phyloP scores from a whole-genome alignment of 805 yeast genomes.

The Alloascoidea hylecoeti region DNA sequence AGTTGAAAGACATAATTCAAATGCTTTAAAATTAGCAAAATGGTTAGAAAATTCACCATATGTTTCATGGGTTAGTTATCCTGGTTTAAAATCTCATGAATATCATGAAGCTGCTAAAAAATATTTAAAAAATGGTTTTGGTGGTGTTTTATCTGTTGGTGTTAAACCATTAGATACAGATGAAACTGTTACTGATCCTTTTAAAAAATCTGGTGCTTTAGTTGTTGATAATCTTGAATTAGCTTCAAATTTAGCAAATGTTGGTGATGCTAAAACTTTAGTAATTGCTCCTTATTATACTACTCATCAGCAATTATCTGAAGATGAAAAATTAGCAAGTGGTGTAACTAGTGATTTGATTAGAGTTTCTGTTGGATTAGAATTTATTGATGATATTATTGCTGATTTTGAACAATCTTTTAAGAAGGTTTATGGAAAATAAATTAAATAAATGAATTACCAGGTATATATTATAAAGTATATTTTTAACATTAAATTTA shows the following conservation, averaged over 20 bases:
- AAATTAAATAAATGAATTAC: constrained; percentile 1
- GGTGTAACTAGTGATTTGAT: constrained; percentile 86
- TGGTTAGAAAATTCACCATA: constrained; percentile 58
- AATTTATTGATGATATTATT: constrained; percentile 81
- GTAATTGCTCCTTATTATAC: constrained; percentile 95
- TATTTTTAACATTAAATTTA: too few relatives aligned
- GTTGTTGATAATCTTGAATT: constrained; percentile 76
- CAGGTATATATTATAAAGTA: too few relatives aligned
- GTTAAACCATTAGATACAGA: constrained; percentile 41
- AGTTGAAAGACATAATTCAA: constrained; percentile 81
- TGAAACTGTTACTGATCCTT: constrained; percentile 28
- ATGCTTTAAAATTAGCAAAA: constrained; percentile 69
- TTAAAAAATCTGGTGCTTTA: constrained; percentile 64
- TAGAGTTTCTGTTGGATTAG: constrained; percentile 86
- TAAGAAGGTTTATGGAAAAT: constrained; percentile 33
- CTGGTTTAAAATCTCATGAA: constrained; percentile 72
- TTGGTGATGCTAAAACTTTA: constrained; percentile 91
- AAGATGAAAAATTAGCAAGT: constrained; percentile 64
- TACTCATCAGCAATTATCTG: constrained; percentile 83
- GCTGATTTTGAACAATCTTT: constrained; percentile 83
- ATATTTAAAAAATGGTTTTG: constrained; percentile 68
- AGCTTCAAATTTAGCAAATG: constrained; percentile 90
- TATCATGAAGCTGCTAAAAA: constrained; percentile 75
- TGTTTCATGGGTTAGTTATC: constrained; percentile 85
- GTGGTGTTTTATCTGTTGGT: constrained; percentile 84